These are phyloP conservation scores for Glycine tomentella DNA, from an alignment of 306 rosid genomes.

Conservation along the genomic window DNA sequence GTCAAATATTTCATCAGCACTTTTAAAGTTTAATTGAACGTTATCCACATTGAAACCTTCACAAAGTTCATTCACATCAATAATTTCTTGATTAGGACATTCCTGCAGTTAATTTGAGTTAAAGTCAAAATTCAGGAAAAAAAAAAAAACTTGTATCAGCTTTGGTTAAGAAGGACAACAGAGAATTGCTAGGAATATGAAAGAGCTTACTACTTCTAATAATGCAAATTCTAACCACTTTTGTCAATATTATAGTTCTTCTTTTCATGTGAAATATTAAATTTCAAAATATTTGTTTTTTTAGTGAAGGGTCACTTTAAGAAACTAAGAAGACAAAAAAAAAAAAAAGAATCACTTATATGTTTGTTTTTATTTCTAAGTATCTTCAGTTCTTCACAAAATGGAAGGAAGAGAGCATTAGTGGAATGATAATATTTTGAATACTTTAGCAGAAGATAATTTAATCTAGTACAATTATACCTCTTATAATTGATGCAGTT, in stretches of 20 bases:
- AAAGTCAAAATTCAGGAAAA: background rate
- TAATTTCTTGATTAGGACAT: conserved; percentile 50
- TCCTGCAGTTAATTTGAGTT: conserved; percentile 54
- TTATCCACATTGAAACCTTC: conserved; percentile 62
- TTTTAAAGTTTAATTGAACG: conserved; percentile 54
- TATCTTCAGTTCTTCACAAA: background rate
- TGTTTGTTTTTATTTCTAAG: background rate
- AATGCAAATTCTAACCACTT: conserved; percentile 26
- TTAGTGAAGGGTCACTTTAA: background rate
- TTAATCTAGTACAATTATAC: background rate
- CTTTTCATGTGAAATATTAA: conserved; percentile 36
- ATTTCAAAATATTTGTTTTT: conserved; percentile 13
- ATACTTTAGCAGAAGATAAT: background rate
- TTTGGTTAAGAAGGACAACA: conserved; percentile 1
- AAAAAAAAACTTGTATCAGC: conserved; percentile 14
- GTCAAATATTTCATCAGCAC: conserved; percentile 61
- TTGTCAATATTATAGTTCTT: conserved; percentile 16
- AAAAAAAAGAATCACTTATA: no score
- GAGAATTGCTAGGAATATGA: conserved; percentile 30
- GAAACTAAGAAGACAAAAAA: background rate
- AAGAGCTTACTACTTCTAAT: conserved; percentile 31
- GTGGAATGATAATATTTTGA: background rate
- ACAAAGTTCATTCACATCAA: conserved; percentile 56
- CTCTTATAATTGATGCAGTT: background rate
- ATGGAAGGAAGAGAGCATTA: conserved; percentile 1